phyloP scores from a whole-genome alignment of 139 green algal species.

The Tetratostichococcus sp. region DNA sequence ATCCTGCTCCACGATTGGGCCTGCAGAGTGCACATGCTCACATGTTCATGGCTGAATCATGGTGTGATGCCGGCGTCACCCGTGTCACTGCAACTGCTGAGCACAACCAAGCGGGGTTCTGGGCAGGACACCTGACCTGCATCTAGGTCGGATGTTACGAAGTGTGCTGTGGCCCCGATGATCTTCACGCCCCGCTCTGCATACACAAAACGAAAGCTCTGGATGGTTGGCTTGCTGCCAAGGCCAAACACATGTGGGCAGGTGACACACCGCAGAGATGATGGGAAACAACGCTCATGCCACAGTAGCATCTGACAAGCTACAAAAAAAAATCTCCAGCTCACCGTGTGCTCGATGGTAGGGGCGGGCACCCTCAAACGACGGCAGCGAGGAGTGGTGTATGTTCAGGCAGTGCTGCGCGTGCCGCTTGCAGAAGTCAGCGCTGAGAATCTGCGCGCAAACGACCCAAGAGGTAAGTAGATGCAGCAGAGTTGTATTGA shows the following conservation, averaged over 20 bases:
- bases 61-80: too few relatives aligned
- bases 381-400: constrained; percentile 80
- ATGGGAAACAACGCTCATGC: too few relatives aligned
- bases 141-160: constrained; percentile 62
- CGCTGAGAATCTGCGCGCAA: constrained; percentile 59
- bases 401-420: constrained; percentile 80
- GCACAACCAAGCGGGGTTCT: too few relatives aligned
- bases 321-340: too few relatives aligned
- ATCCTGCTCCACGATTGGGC: constrained; percentile 62
- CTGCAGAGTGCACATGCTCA: too few relatives aligned
- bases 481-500: too few relatives aligned
- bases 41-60: too few relatives aligned
- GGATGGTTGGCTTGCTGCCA: not conserved
- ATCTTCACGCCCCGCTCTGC: constrained; percentile 12
- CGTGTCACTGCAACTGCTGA: too few relatives aligned
- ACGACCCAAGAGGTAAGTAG: not conserved
- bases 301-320: too few relatives aligned
- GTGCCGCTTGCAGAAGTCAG: constrained; percentile 57
- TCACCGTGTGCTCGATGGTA: constrained; percentile 44
- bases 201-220: not conserved
- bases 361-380: constrained; percentile 64
- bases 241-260: too few relatives aligned
- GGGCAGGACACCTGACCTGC: constrained; percentile 12
- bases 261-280: too few relatives aligned
- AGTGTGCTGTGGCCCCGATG: constrained; percentile 69